Conservation (phyloP, 306 rosid genomes). For the Acacia confusa region DNA sequence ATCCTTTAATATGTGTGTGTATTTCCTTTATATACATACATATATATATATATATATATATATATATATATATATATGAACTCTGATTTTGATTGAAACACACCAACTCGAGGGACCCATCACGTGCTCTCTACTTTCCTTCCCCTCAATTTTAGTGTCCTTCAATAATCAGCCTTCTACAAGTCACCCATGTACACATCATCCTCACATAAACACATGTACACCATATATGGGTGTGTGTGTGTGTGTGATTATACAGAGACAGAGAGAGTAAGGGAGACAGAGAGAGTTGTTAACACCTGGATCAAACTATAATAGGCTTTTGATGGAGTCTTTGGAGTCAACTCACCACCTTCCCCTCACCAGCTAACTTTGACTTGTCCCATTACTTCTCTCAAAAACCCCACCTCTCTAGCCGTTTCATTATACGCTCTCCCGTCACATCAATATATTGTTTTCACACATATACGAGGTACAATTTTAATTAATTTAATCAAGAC, state of each 20-base stretch:
- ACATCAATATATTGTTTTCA: background rate
- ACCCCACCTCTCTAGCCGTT: background rate
- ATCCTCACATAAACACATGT: no score
- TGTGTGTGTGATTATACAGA: background rate
- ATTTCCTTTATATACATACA: no score
- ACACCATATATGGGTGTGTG: background rate
- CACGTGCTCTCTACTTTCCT: background rate
- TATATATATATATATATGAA: background rate
- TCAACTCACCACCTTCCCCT: conserved; percentile 39
- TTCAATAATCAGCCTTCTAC: background rate
- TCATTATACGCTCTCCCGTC: background rate
- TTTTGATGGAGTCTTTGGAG: conserved; percentile 24
- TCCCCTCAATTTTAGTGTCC: background rate
- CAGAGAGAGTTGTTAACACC: conserved; percentile 28
- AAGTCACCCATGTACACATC: background rate
- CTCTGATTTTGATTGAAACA: background rate
- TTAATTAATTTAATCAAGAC: no score
- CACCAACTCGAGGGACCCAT: background rate
- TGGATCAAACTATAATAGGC: background rate
- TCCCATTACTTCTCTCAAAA: background rate
- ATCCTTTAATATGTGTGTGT: background rate
- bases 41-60: background rate
- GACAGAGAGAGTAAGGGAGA: background rate
- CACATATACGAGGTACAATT: background rate
- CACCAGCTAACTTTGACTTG: conserved; percentile 33